phyloP scores from a whole-genome alignment of 1,139 yeast species.

The Meyerozyma smithsonii region DNA sequence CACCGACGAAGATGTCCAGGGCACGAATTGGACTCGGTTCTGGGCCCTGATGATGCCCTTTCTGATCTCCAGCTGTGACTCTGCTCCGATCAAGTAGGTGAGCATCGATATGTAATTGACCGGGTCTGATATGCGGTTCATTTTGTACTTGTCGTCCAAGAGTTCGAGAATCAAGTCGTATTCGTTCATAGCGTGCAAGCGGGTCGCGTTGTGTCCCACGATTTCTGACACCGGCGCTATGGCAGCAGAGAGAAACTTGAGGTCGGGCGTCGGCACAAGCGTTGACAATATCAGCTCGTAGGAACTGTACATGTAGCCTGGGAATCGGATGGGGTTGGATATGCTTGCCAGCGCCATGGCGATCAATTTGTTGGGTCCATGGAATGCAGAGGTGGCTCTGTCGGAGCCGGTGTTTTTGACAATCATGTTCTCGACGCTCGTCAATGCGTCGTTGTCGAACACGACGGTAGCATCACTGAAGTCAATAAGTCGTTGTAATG shows the following conservation, averaged over 20 bases:
- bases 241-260: slow-evolving; percentile 82
- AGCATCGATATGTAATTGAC: slow-evolving; percentile 62
- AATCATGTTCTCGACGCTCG: slow-evolving; percentile 53
- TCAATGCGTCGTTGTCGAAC: slow-evolving; percentile 83
- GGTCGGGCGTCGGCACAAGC: slow-evolving; percentile 81
- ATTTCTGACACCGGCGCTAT: slow-evolving; percentile 77
- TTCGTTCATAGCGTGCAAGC: slow-evolving; percentile 65
- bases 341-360: slow-evolving; percentile 80
- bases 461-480: slow-evolving; percentile 83
- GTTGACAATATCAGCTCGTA: slow-evolving; percentile 79
- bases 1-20: slow-evolving; percentile 80
- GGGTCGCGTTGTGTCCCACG: slow-evolving; percentile 21
- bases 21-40: slow-evolving; percentile 74
- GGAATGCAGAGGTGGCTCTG: slow-evolving; percentile 46
- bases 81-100: slow-evolving; percentile 70
- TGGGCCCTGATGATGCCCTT: slow-evolving; percentile 77
- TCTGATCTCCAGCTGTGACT: slow-evolving; percentile 71
- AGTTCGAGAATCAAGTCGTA: slow-evolving; percentile 83
- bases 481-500: slow-evolving; percentile 76
- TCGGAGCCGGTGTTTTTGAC: slow-evolving; percentile 10
- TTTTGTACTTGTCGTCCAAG: slow-evolving; percentile 70
- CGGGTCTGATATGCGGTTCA: slow-evolving; percentile 53
- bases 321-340: slow-evolving; percentile 85
- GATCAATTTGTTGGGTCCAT: slow-evolving; percentile 79
- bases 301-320: slow-evolving; percentile 87